Base-by-base conservation (phyloP, 2,329 filamentous ascomycete species). In the Alternaria sp. region DNA sequence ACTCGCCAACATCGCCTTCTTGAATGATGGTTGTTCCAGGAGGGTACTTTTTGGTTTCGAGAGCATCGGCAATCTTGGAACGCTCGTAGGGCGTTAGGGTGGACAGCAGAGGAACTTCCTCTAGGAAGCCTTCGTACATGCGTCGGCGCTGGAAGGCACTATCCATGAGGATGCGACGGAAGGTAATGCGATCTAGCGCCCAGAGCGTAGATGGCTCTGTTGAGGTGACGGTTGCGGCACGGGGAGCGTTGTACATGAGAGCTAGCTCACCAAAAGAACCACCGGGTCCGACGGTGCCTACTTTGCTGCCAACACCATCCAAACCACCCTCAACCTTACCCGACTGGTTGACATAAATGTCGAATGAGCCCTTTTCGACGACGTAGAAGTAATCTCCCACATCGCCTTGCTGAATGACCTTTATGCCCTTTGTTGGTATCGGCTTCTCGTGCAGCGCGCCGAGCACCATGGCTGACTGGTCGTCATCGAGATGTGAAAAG, bases 311-410 rank as follows among this genome's bases (percentile, higher is more conserved):
- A 81, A 97, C 85, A 11, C 94, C 95, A 47, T 94, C 89, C 0
- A 87, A 84, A 0, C 94, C 94, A 7, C 93, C 85, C 75, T 96
- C 91, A 54, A 96, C 85, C 41, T 88, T 83, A 61, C 95, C 94
- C 9, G 86, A 86, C 12, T 85, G 79, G 78, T 97, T 94, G 80
- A 98, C 94, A 75, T 95, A 92, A 58, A 98, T 90, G 71, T 97
- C 93, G 73, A 98, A 98, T 22, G 85, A 85, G 41, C 95, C 95
- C 66, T 90, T 91, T 78, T 99, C 95, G 18, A 98, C 93, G 26
- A 99, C 89, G 78, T 99, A 99, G 82, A 99, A 99, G 83, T 91
- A 98, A 80, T 99, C 95, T 43, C 95, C 95, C 0, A 94, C 90
- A 74, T 98, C 95, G 56, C 95, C 95, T 82, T 99, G 95, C 51